Evolutionary conservation across 2,329 filamentous ascomycete species (phyloP), one percentile per base, ranked within the genome.

Genomic region (Nothophaeocryptopus gaeumannii): DNA sequence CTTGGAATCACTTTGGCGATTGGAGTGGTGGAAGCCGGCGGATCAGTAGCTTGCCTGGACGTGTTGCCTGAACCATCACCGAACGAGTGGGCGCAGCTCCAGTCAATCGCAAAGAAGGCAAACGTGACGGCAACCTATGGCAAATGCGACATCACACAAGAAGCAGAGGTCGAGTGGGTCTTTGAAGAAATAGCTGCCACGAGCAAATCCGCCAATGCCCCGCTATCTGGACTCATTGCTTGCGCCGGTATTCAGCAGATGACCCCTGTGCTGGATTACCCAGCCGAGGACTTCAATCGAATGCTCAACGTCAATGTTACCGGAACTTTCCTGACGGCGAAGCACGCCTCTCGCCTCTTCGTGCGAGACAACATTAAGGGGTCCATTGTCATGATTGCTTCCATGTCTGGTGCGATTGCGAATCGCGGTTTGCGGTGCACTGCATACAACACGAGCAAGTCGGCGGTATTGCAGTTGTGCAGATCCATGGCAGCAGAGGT

Each of bases 71-170:
- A 71, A 34, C 81, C 81, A 1, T 77, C 77, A 9, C 63, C 77
- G 1, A 77, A 80, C 47, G 91, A 89, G 67, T 76, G 77, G 50
- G 70, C 71, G 32, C 75, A 89, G 39, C 80, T 84, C 32, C 73
- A 78, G 51, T 78, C 79, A 39, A 83, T 85, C 20, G 70, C 71
- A 32, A 72, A 77, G 36, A 78, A 84, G 61, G 76, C 88, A 7
- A 79, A 77, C 50, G 82, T 83, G 1, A 78, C 76, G 38, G 70
- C 91, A 39, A 76, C 81, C 40, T 93, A 92, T 74, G 82, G 84
- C 63, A 80, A 82, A 54, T 80, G 89, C 54, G 89, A 95, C 64
- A 88, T 95, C 20, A 82, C 86, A 16, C 82, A 91, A 62, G 82
- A 84, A 29, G 71, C 75, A 5, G 70, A 75, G 30, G 48, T 62